Evolutionary conservation across 768 basidiomycete species (phyloP), one percentile per base, ranked within the genome.

Genomic region (Mycena belliarum): DNA sequence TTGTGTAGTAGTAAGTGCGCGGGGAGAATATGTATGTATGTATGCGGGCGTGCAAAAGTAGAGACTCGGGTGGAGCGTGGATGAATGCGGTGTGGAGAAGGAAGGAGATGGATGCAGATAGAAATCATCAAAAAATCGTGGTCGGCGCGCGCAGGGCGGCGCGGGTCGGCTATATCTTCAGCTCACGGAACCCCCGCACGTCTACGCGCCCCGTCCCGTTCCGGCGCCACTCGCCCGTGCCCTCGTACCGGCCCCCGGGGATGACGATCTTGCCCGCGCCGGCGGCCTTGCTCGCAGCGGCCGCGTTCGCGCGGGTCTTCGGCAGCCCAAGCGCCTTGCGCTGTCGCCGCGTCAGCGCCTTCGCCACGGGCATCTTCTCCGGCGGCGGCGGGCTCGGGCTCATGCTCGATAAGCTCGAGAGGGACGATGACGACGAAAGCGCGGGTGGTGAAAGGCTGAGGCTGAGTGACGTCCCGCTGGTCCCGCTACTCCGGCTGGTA

Each of bases 301-400:
- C 49, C 16, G 72, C 65, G 5, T 69, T 75, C 9, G 74, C 33
- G 5, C 81, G 75, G 1, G 76, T 67, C 67, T 85, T 89, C 0
- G 88, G 88, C 41, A 91, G 68, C 2, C 87, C 87, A 12, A 87
- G 75, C n/a, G 75, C 76, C 72, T 86, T 91, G 32, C 87, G 77
- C 71, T 93, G 83, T 21, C 89, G 74, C 46, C 86, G 74, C 8
- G 89, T 92, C 44, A 92, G 52, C 7, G 76, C 77, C 44, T 72
- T 77, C 61, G 75, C 73, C 6, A 47, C 63, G 4, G 59, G 47
- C 37, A 52, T 49, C 1, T 67, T 60, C 12, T 70, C 69, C 1
- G 69, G 68, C 40, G 59, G 52, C 23, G 51, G 63, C 57, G 57
- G 64, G 57, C 57, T 63, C 43, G 51, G 66, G 43, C 57, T 58